Evolutionary conservation across 225 moss, liverwort and hornwort genomes (phyloP).

Genomic region (Pseudoscleropodium purum): DNA sequence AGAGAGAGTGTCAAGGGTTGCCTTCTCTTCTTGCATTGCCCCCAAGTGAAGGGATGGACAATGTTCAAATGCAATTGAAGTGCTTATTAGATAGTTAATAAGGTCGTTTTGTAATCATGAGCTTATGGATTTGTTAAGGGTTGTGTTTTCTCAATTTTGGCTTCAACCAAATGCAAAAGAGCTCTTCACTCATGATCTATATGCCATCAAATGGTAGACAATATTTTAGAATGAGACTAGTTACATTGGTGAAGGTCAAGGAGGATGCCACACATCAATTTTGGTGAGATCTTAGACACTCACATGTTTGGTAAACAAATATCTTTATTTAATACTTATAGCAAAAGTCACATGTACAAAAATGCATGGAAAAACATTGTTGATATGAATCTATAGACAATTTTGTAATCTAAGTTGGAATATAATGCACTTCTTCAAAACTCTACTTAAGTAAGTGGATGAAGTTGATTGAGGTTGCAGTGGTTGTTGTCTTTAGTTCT

Average conservation of each 20-base stretch:
- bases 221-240: not conserved
- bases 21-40: not conserved
- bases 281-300: not conserved
- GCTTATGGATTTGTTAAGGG: not conserved
- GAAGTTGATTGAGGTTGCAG: not conserved
- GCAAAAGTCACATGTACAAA: not conserved
- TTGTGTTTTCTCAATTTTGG: not conserved
- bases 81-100: not conserved
- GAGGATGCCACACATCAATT: fast-evolving
- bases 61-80: not conserved
- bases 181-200: too few species aligned
- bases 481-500: not conserved
- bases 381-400: not conserved
- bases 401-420: not conserved
- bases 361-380: not conserved
- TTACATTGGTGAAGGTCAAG: not conserved
- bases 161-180: not conserved
- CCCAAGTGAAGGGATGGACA: not conserved
- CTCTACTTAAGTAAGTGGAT: not conserved
- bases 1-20: not conserved
- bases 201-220: not conserved
- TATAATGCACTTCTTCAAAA: not conserved
- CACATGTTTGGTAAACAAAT: not conserved
- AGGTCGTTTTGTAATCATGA: not conserved
- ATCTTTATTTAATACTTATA: not conserved